Evolutionary conservation across 257 asterid species (phyloP).

Genomic region (Nicotiana knightiana): DNA sequence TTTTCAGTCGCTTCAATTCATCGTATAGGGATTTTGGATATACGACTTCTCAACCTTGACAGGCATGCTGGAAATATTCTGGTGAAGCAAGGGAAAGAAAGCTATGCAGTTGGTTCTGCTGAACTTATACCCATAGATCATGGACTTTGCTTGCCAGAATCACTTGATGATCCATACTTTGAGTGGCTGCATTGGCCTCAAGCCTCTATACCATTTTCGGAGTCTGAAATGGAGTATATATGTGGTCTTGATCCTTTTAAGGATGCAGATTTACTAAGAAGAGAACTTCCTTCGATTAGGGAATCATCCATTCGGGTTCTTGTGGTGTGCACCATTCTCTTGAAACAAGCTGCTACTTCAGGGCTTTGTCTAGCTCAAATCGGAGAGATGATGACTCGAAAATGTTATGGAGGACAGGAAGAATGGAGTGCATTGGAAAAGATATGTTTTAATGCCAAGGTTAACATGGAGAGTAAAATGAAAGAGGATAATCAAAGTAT

Average conservation of each 20-base stretch:
- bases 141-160: constrained; percentile 89
- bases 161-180: constrained; percentile 90
- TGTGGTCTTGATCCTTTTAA: constrained; percentile 61
- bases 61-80: constrained; percentile 94
- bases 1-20: constrained; percentile 77
- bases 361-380: constrained; percentile 85
- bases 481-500: constrained; percentile 17
- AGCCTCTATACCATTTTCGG: constrained; percentile 81
- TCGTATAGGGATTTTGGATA: constrained; percentile 77
- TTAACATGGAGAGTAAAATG: constrained; percentile 22
- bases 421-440: constrained; percentile 64
- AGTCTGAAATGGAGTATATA: constrained; percentile 64
- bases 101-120: constrained; percentile 40
- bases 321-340: constrained; percentile 67
- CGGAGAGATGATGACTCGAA: constrained; percentile 89
- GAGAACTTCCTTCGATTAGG: constrained; percentile 57
- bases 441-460: constrained; percentile 60
- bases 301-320: constrained; percentile 80
- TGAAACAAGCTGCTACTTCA: constrained; percentile 54
- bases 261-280: constrained; percentile 67
- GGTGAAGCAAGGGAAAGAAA: constrained; percentile 53
- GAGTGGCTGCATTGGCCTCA: constrained; percentile 99
- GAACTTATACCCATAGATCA: constrained; percentile 95
- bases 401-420: constrained; percentile 56
- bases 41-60: constrained; percentile 82